phyloP scores from a whole-genome alignment of 2,329 filamentous ascomycete genomes.

The Stachybotrys chartarum region DNA sequence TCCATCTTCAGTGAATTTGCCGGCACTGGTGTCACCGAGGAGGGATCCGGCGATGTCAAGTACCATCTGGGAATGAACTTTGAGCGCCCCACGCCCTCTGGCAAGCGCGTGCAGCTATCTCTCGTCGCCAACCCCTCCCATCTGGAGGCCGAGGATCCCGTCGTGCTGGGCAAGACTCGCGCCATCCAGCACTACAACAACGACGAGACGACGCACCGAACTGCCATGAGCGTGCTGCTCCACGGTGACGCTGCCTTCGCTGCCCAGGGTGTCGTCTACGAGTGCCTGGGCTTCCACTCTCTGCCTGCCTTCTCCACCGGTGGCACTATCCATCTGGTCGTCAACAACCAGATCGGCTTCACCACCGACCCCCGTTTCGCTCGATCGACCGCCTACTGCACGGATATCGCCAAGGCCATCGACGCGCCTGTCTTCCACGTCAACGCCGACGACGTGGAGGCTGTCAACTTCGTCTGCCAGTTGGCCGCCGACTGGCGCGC shows the following conservation, averaged over 20 bases:
- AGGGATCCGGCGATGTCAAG: conserved; percentile 98
- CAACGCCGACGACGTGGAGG: conserved; percentile 97
- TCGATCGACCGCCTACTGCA: conserved; percentile 97
- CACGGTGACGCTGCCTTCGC: conserved; percentile 98
- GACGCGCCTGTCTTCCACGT: conserved; percentile 99
- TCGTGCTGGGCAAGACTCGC: conserved; percentile 93
- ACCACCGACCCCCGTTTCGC: conserved; percentile 97
- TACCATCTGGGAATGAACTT: conserved; percentile 99
- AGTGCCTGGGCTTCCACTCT: conserved; percentile 95
- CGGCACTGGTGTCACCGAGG: conserved; percentile 76
- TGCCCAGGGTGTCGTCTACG: conserved; percentile 94
- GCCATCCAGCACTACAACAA: conserved; percentile 99
- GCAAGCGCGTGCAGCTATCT: conserved; percentile 98
- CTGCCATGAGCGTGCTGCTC: conserved; percentile 90
- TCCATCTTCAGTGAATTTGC: conserved; percentile 99
- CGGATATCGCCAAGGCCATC: conserved; percentile 97
- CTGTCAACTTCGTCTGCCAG: conserved; percentile 97
- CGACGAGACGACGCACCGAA: conserved; percentile 81
- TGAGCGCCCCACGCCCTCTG: conserved; percentile 93
- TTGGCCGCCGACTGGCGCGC: conserved; percentile 96
- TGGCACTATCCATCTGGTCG: conserved; percentile 92
- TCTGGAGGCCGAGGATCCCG: conserved; percentile 94
- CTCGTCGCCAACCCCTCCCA: conserved; percentile 98
- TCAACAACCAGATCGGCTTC: conserved; percentile 99
- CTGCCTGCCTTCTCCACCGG: conserved; percentile 95